These are phyloP conservation scores for Penicillium tannophilum DNA, from an alignment of 495 filamentous ascomycete genomes.

Conservation along the genomic window DNA sequence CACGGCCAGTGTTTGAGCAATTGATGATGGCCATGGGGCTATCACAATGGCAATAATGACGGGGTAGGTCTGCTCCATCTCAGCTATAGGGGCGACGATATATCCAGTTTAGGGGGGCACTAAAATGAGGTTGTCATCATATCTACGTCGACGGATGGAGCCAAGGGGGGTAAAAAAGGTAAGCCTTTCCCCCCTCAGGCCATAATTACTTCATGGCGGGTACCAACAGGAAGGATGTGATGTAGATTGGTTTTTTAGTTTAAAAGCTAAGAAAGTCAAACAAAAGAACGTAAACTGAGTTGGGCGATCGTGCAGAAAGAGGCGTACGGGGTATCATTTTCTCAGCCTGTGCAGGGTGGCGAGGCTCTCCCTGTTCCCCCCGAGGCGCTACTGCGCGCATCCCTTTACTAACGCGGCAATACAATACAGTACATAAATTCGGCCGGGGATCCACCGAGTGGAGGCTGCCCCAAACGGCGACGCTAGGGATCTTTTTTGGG, in stretches of 20 bases:
- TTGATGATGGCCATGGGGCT: background rate
- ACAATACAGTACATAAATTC: constrained; percentile 16
- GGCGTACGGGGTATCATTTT: constrained; percentile 9
- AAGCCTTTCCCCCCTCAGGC: constrained; percentile 1
- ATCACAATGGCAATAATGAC: background rate
- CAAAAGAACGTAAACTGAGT: background rate
- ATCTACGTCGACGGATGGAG: constrained; percentile 21
- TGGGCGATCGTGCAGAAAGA: background rate
- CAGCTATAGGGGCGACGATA: background rate
- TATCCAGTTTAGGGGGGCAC: background rate
- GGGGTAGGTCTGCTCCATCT: background rate
- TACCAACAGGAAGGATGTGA: background rate
- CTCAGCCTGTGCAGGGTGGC: constrained; percentile 13
- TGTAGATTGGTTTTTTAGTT: constrained; percentile 6
- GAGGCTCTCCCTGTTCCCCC: constrained; percentile 24
- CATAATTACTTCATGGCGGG: constrained; percentile 9
- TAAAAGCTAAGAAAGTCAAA: constrained; percentile 1
- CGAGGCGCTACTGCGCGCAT: constrained; percentile 27
- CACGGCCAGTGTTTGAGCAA: background rate
- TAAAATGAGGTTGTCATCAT: constrained; percentile 25
- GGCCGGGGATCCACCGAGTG: constrained; percentile 20
- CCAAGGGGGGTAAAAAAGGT: constrained; percentile 1
- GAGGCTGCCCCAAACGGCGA: constrained; percentile 33
- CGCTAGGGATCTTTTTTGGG: constrained; percentile 42
- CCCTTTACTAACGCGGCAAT: constrained; percentile 9